A percentile compares a stretch with the other conserved stretches of the same genome.
Evolutionary conservation across 106 monocot genomes (phyloP).

Genomic region (Allium cepa): DNA sequence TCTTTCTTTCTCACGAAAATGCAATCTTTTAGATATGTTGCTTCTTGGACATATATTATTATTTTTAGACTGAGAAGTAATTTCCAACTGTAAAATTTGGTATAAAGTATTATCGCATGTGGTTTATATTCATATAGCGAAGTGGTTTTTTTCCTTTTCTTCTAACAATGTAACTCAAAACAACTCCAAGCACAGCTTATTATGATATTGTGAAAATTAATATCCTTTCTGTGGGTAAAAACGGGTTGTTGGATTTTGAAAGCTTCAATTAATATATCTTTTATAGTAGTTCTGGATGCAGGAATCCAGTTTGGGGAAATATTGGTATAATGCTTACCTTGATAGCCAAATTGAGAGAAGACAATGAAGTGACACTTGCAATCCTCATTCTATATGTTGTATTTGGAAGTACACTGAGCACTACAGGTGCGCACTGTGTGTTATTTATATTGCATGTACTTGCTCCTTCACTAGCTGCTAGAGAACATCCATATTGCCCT

Average conservation of each 20-base stretch:
- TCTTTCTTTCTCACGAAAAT: not conserved
- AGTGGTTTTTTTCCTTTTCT: too few relatives aligned
- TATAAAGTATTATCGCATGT: too few relatives aligned
- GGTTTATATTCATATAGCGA: too few relatives aligned
- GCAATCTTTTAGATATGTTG: not conserved
- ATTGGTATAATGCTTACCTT: conserved; percentile 34
- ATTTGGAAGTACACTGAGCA: conserved; percentile 48
- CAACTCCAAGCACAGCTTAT: not conserved
- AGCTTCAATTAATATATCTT: not conserved
- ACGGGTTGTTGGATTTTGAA: not conserved
- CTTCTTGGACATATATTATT: not conserved
- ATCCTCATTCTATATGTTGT: conserved; percentile 76
- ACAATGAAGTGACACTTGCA: conserved; percentile 63
- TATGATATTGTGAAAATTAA: not conserved
- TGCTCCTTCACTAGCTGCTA: conserved; percentile 20
- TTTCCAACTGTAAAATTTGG: too few relatives aligned
- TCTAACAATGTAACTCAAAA: too few relatives aligned
- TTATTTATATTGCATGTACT: conserved; percentile 24
- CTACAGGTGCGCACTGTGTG: conserved; percentile 38
- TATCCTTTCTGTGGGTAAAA: not conserved
- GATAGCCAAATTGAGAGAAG: conserved; percentile 78
- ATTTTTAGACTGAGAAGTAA: too few relatives aligned
- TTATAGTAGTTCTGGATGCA: not conserved
- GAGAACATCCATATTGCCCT: conserved; percentile 68
- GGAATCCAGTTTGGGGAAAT: not conserved